Evolutionary conservation across 768 basidiomycete genomes (phyloP), one percentile per base, ranked within the genome.

Genomic region (Mycena crocata): DNA sequence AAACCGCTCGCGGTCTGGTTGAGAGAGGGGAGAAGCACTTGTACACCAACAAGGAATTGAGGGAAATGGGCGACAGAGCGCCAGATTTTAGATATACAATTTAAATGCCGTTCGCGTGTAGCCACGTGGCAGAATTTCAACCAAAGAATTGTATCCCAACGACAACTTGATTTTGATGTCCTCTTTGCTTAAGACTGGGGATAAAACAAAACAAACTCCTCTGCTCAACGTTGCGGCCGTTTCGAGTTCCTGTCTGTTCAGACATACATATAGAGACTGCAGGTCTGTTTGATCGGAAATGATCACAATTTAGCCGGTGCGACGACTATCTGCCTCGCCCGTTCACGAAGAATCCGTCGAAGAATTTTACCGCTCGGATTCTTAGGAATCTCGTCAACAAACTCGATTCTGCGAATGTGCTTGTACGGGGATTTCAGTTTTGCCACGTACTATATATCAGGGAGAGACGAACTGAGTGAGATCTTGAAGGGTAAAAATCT

Each of bases 1-100:
- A 73, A 40, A 59, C 71, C 1, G 71, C 76, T 54, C 76, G 74
- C 48, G 72, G 64, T 34, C 72, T 71, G 15, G 23, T 72, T 45
- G 80, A 77, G 64, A 71, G 65, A 26, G 81, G 81, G 19, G 77
- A 75, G 74, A 67, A 71, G 32, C 74, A 71, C 24, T 74, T 78
- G 46, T 79, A 84, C 62, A 78, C 78, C 4, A 59, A 68, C 14
- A 78, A 80, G 54, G 78, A 84, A 64, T 63, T 82, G 58, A 73
- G 79, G 37, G 77, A 81, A 64, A 57, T 90, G 73, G 90, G 90
- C 1, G 89, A 91, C 67, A 81, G 85, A 58, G 87, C 90, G 2
- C 88, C 88, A 2, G 88, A 88, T 72, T 90, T 90, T 71, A 78
- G 87, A 64, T 90, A 90, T 70, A 86, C 82, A 6, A 55, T 85